phyloP scores from a whole-genome alignment of 2,329 filamentous ascomycete species.

The Penicillium brasilianum region DNA sequence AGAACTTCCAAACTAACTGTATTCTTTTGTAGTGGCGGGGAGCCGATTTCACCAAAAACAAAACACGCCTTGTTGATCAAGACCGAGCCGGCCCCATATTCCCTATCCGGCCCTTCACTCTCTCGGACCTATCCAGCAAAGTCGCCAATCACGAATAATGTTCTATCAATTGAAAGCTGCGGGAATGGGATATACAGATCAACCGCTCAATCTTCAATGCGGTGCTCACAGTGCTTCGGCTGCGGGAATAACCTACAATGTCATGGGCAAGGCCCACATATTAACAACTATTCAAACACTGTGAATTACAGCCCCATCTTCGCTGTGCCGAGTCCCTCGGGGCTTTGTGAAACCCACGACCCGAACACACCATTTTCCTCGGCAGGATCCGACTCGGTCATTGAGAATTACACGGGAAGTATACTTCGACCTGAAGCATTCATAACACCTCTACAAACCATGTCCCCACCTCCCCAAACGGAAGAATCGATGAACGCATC shows the following conservation, averaged over 20 bases:
- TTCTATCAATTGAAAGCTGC: background rate
- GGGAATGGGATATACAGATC: background rate
- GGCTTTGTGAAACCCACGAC: background rate
- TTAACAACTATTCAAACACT: constrained; percentile 3
- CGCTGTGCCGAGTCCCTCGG: background rate
- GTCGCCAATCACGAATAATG: background rate
- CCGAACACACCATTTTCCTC: background rate
- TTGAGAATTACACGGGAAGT: constrained; percentile 19
- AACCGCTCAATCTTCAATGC: background rate
- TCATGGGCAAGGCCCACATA: background rate
- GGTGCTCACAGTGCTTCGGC: constrained; percentile 9
- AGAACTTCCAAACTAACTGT: background rate
- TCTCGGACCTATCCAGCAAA: background rate
- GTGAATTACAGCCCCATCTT: background rate
- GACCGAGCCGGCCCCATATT: background rate
- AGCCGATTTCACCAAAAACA: background rate
- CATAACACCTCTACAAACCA: constrained; percentile 2
- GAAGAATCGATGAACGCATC: background rate
- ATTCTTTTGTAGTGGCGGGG: background rate
- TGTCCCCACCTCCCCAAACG: background rate
- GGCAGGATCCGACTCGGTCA: constrained; percentile 2
- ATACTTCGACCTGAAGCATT: constrained; percentile 21
- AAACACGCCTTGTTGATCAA: background rate
- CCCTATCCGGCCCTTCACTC: background rate
- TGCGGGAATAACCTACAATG: constrained; percentile 8